Base-by-base conservation (phyloP, 805 yeast species). In the Metschnikowia vanudenii region DNA sequence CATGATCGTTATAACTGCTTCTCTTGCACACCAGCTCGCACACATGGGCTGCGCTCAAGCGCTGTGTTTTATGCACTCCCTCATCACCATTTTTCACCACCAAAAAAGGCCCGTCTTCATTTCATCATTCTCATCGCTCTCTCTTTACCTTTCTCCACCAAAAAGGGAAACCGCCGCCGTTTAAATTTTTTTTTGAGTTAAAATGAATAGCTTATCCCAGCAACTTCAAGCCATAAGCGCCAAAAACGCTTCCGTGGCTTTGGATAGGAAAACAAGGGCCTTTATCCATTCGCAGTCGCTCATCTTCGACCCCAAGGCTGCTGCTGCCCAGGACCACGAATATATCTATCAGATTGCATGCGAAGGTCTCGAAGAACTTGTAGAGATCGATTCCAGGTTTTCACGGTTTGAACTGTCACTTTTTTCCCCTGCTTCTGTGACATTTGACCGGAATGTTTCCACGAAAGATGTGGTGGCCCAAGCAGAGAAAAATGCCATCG, bases 311-410 rank as follows among this genome's bases (percentile, higher is more conserved):
- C 76, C 96, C 9, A 82, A 84, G 57, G 82, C 81, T 50, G 99
- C 99, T 14, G 88, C 95, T n/a, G 79, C 91, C 30, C 98, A 94
- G 70, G 99, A 94, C 64, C 91, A 80, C 59, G 97, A 90, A 56
- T 75, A 84, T 37, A 82, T 94, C 47, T 86, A 76, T 60, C 78
- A 82, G 43, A 79, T 79, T 46, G 85, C 94, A 2, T 58, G 78
- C 6, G 94, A 86, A 46, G 96, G 96, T 0, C 73, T 91, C 37
- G 81, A 79, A 26, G 91, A 87, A 55, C 72, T 94, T 43, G 79
- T 77, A 37, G 71, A 77, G 16, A 65, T 92, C 24, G 97, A 94
- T 59, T 73, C 78, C n/a, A 76, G 92, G 43, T 92, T 94, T 64
- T 62, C 72, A 3, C 77, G 76, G 53, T 94, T 92, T 64, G 77